phyloP scores from a whole-genome alignment of 306 rosid species.

The Rosa rugosa region DNA sequence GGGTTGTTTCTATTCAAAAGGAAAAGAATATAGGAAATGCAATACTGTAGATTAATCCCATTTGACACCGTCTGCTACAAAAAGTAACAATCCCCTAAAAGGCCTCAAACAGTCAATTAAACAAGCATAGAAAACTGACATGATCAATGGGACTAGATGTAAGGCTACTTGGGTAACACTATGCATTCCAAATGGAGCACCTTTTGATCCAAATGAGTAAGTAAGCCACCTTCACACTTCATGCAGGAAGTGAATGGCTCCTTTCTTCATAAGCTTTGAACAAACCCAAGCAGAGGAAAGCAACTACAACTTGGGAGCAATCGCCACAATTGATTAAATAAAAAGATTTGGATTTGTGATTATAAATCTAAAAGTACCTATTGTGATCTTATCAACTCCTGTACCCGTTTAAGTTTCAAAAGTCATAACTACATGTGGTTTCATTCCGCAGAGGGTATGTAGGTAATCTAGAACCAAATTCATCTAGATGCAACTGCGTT shows the following conservation, averaged over 20 bases:
- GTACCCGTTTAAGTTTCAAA: not conserved
- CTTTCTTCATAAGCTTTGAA: not conserved
- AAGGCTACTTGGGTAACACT: not conserved
- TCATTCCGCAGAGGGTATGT: no score
- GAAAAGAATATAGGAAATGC: not conserved
- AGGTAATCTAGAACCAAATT: no score
- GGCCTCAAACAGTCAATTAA: not conserved
- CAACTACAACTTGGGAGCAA: not conserved
- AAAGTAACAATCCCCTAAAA: not conserved
- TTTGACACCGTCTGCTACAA: slow-evolving; percentile 3
- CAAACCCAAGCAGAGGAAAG: not conserved
- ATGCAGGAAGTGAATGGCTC: not conserved
- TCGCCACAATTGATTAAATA: not conserved
- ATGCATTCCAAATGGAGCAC: not conserved
- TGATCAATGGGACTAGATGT: not conserved
- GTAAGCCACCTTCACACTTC: not conserved
- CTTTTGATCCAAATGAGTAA: not conserved
- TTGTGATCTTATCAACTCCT: not conserved
- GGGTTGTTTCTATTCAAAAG: not conserved
- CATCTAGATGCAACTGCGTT: no score
- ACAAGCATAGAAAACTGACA: not conserved
- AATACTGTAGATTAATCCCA: not conserved
- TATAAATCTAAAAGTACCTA: not conserved
- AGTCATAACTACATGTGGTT: no score
- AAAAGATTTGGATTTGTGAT: not conserved